Percentiles rank a stretch among this genome's conserved stretches.
These are phyloP conservation scores for Kwoniella pini DNA, from an alignment of 768 basidiomycete species.

Conservation along the genomic window DNA sequence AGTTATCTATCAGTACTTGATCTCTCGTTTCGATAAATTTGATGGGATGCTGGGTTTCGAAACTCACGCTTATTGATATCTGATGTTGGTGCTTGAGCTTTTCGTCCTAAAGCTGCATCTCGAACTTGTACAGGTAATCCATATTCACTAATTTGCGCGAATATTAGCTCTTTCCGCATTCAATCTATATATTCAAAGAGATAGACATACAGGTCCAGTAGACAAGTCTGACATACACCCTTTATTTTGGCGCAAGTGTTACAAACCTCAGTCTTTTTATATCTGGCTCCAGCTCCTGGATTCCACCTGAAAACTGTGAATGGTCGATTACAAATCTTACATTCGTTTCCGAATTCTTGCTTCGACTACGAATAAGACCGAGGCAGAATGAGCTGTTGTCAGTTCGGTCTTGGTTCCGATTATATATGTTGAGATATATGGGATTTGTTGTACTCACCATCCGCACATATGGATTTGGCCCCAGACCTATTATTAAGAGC, in stretches of 20 bases:
- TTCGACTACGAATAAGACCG: slow-evolving; percentile 67
- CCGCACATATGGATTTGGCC: slow-evolving; percentile 85
- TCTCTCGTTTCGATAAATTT: background rate
- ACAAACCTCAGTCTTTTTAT: slow-evolving; percentile 95
- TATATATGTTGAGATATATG: no score
- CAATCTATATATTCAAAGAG: background rate
- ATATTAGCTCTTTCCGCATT: background rate
- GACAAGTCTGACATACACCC: slow-evolving; percentile 87
- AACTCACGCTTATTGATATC: slow-evolving; percentile 92
- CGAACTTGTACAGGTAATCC: slow-evolving; percentile 94
- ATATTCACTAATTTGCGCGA: slow-evolving; percentile 63
- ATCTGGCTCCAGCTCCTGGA: slow-evolving; percentile 86
- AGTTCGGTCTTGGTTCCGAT: no score
- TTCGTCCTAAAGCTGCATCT: slow-evolving; percentile 84
- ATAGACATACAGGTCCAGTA: slow-evolving; percentile 70
- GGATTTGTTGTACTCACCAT: slow-evolving; percentile 73
- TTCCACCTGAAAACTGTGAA: slow-evolving; percentile 99
- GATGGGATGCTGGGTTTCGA: slow-evolving; percentile 59
- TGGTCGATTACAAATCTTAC: slow-evolving; percentile 94
- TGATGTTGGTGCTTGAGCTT: slow-evolving; percentile 85
- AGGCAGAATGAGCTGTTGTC: background rate
- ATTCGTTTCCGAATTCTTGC: slow-evolving; percentile 92
- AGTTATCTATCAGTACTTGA: background rate
- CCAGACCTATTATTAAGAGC: slow-evolving; percentile 64
- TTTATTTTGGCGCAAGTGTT: slow-evolving; percentile 86